Evolutionary conservation across 306 rosid species (phyloP), one percentile per base, ranked within the genome.

Genomic region (Mucuna pruriens): DNA sequence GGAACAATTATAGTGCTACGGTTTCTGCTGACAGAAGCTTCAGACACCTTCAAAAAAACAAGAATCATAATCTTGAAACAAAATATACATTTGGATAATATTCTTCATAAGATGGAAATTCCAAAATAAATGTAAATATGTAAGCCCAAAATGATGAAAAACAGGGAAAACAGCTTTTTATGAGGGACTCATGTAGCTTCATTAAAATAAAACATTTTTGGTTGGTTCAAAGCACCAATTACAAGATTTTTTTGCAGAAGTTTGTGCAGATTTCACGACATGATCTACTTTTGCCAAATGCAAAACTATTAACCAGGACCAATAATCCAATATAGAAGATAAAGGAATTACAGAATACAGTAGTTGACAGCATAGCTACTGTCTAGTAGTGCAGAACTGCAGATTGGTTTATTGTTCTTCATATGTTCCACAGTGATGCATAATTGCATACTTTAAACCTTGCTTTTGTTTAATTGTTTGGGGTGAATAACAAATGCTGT

Each of bases 1-100:
- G 99, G 99, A 85, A 96, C 97, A 76, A 96, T 96, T 80, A 96
- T 96, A 79, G 99, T 96, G 84, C 99, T 96, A 55, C 99, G 97
- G 74, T 96, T 96, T 88, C 99, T 89, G 87, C 97, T 93, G 40
- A 96, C 97, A 79, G 99, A 96, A 61, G 99, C 99, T 86, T 96
- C 99, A 44, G 98, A 93, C 55, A 96, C 97, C 99, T 96, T 85
- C 55, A 76, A 23, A 82, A 80, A 61, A 40, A 81, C 39, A 57
- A 74, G 68, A 82, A 83, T 75, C 78, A 66, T 58, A 58, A 70
- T 81, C 68, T 31, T 69, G 67, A 77, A 81, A 66, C 54, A 77
- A 62, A 85, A 31, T 38, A 75, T 61, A 33, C 63, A 79, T 75
- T 10, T 54, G 60, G 31, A 71, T 20, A 70, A 54, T 49, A 39